Evolutionary conservation across 225 moss, liverwort and hornwort species (phyloP).

Genomic region (Anthoceros angustus): DNA sequence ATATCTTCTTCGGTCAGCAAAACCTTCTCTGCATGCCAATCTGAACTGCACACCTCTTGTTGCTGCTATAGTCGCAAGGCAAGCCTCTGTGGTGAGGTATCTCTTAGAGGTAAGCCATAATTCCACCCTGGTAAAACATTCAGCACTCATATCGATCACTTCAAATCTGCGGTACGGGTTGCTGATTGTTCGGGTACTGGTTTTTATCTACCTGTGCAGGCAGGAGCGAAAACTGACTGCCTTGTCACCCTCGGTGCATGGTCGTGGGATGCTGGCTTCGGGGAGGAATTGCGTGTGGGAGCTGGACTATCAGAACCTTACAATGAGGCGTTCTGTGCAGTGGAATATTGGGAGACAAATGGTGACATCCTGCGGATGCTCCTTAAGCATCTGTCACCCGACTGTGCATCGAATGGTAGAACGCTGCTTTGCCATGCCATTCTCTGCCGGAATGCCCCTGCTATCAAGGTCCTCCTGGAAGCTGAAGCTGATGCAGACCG

Average conservation of each 20-base stretch:
- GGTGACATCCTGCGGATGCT: conserved; percentile 22
- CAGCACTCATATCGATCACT: too few relatives aligned
- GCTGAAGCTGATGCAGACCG: conserved; percentile 30
- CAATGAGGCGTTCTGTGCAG: conserved; percentile 43
- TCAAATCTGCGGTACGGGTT: neutral
- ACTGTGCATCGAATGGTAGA: conserved; percentile 30
- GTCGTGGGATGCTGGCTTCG: conserved; percentile 37
- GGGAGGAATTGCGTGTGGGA: conserved; percentile 38
- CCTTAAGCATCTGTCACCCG: conserved; percentile 24
- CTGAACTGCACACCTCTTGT: conserved; percentile 36
- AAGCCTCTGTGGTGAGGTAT: conserved; percentile 28
- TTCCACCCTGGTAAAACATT: neutral
- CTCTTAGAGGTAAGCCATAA: conserved; percentile 22
- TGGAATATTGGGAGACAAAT: conserved; percentile 36
- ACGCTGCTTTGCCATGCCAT: conserved; percentile 35
- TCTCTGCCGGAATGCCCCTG: conserved; percentile 22
- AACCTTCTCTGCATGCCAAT: conserved; percentile 34
- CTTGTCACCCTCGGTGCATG: conserved; percentile 33
- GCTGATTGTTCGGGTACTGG: neutral
- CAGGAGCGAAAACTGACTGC: conserved; percentile 31
- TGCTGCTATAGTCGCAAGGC: conserved; percentile 38
- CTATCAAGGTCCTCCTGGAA: conserved; percentile 23
- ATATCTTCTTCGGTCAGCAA: conserved; percentile 29
- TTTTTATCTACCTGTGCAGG: conserved; percentile 13
- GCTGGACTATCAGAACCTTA: conserved; percentile 42